Conservation (phyloP, 2,329 filamentous ascomycete species). For the Colletotrichum orbiculare region DNA sequence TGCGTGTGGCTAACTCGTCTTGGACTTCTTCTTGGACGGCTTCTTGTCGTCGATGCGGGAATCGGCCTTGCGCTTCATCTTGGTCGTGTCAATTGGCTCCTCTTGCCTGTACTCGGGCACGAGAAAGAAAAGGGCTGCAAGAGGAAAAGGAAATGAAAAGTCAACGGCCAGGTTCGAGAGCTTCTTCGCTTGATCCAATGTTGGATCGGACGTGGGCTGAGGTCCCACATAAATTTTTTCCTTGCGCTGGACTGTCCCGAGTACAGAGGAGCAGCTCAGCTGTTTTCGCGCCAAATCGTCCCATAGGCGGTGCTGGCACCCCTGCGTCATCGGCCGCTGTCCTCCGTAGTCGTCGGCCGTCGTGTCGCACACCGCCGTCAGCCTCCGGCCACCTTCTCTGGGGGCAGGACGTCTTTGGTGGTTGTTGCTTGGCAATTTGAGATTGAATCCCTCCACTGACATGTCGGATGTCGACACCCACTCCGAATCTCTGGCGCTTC, state of each 20-base stretch:
- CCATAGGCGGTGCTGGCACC: slow-evolving; percentile 20
- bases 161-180: slow-evolving; percentile 10
- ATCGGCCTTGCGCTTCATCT: slow-evolving; percentile 72
- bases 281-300: slow-evolving; percentile 35
- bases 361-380: not conserved
- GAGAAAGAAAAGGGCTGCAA: not conserved
- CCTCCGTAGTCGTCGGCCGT: not conserved
- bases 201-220: slow-evolving; percentile 31
- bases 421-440: too few species aligned
- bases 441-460: not conserved
- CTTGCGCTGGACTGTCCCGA: too few species aligned
- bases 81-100: slow-evolving; percentile 37
- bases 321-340: slow-evolving; percentile 13
- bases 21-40: slow-evolving; percentile 64
- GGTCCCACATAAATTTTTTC: slow-evolving; percentile 35
- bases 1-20: slow-evolving; percentile 52
- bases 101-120: not conserved
- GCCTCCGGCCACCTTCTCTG: not conserved
- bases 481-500: not conserved
- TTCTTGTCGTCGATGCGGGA: slow-evolving; percentile 55
- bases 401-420: too few species aligned
- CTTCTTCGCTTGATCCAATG: slow-evolving; percentile 14
- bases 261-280: slow-evolving; percentile 4
- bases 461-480: not conserved
- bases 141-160: not conserved